Conservation (phyloP, 140 eudicot genomes). For the Oenanthe javanica region DNA sequence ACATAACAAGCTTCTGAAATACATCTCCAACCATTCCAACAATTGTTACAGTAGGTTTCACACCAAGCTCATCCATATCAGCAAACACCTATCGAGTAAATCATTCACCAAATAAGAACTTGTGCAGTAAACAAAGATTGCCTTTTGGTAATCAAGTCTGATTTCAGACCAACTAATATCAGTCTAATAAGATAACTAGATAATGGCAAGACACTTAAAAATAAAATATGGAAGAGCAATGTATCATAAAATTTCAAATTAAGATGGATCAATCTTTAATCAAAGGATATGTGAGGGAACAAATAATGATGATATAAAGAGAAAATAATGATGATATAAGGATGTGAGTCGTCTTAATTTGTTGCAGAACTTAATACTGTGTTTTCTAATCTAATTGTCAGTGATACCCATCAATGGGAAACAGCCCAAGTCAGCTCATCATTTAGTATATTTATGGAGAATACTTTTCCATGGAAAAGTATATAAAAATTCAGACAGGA, state of each 20-base stretch:
- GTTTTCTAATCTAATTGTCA: not conserved
- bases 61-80: conserved; percentile 96
- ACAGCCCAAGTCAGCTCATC: not conserved
- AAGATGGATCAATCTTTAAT: not conserved
- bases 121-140: not conserved
- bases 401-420: not conserved
- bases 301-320: not conserved
- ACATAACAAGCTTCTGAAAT: conserved; percentile 62
- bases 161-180: not conserved
- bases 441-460: not conserved
- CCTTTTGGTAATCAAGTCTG: not conserved
- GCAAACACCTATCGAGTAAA: conserved; percentile 55
- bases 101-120: not conserved
- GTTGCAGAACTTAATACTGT: not conserved
- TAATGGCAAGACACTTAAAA: not conserved
- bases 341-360: not conserved
- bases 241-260: not conserved
- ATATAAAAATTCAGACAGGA: not conserved
- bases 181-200: not conserved
- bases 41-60: conserved; percentile 54
- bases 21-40: conserved; percentile 77
- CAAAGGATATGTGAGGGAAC: not conserved
- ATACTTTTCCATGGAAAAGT: not conserved
- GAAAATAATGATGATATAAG: not conserved
- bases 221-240: not conserved